These are phyloP conservation scores for Talaromyces sp. DNA, from an alignment of 2,329 filamentous ascomycete genomes.

Conservation along the genomic window DNA sequence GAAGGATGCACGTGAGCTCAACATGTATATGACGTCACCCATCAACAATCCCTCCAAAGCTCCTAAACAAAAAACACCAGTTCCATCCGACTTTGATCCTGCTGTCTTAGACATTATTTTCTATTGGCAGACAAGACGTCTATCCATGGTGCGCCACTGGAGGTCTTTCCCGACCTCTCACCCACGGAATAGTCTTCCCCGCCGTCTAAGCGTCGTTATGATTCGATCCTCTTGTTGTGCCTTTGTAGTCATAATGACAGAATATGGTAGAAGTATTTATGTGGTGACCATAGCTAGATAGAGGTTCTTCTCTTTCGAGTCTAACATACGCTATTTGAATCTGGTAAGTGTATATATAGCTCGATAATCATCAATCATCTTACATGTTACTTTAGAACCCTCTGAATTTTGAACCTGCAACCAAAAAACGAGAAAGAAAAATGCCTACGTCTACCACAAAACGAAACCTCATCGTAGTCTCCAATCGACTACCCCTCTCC, in stretches of 20 bases:
- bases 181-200: not conserved
- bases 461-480: conserved; percentile 61
- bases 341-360: too few species aligned
- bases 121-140: not conserved
- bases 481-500: conserved; percentile 86
- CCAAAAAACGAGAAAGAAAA: too few species aligned
- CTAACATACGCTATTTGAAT: too few species aligned
- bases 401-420: too few species aligned
- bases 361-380: too few species aligned
- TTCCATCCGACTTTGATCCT: not conserved
- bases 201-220: not conserved
- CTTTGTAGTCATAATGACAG: conserved; percentile 2
- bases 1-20: too few species aligned
- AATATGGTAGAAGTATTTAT: not conserved
- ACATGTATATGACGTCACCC: not conserved
- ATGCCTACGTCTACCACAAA: conserved; percentile 24
- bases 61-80: not conserved
- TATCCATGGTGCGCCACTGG: not conserved
- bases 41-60: not conserved
- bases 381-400: not conserved
- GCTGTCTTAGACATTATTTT: not conserved
- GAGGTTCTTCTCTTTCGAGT: too few species aligned
- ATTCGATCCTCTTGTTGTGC: not conserved
- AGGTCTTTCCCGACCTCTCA: not conserved
- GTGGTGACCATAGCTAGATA: too few species aligned